phyloP scores from a whole-genome alignment of 2,329 filamentous ascomycete genomes.

The Colletotrichum tabaci region DNA sequence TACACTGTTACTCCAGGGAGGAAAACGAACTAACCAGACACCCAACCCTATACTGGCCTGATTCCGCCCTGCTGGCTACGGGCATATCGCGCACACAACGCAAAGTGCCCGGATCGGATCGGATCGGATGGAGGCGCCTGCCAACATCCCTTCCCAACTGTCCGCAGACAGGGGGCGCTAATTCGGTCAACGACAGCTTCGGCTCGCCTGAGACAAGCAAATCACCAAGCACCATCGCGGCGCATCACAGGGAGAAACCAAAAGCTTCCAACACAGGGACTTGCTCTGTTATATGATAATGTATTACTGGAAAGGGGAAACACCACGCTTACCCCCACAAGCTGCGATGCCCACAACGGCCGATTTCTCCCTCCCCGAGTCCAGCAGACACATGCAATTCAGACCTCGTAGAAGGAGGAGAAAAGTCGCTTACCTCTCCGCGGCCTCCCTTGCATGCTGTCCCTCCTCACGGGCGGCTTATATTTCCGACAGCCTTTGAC shows the following conservation, averaged over 20 bases:
- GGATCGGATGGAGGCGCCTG: conserved; percentile 3
- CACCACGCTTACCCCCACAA: background rate
- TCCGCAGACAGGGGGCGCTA: background rate
- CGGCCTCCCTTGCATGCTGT: conserved; percentile 32
- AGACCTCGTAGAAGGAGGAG: background rate
- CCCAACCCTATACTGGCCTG: background rate
- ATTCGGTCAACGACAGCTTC: background rate
- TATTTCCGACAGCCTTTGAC: conserved; percentile 12
- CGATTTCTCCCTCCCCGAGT: background rate
- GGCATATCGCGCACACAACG: background rate
- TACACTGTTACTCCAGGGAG: background rate
- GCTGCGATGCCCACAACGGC: background rate
- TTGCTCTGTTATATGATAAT: background rate
- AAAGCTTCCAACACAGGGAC: conserved; percentile 3
- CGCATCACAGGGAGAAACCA: conserved; percentile 18
- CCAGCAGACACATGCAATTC: background rate
- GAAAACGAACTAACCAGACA: background rate
- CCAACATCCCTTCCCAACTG: conserved; percentile 14
- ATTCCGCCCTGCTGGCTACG: background rate
- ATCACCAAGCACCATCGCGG: background rate
- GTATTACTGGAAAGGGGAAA: conserved; percentile 4
- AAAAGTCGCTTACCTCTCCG: conserved; percentile 9
- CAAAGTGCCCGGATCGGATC: conserved; percentile 8
- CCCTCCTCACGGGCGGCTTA: conserved; percentile 8
- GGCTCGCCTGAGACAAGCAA: conserved; percentile 1